Base-by-base conservation (phyloP, 257 asterid genomes). In the Fraxinus excelsior region DNA sequence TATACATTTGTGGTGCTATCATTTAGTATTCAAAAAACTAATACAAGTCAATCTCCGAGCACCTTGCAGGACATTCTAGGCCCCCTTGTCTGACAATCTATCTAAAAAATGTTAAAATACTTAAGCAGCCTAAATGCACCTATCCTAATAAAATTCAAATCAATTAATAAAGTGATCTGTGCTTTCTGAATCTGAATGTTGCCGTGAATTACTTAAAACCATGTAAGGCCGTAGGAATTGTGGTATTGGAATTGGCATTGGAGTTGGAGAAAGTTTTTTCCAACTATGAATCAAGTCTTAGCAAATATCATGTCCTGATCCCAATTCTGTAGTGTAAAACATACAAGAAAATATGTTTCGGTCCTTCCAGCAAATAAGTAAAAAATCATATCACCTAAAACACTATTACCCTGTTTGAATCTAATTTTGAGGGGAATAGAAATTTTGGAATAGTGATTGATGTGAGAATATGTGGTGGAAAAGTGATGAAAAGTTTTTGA, bases 1-100 rank as follows among this genome's bases (percentile, higher is more conserved):
- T 28, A 14, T 73, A 35, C 14, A 73, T 58, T 60, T 49, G 67
- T 42, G 73, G 49, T 44, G 73, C 53, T 44, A 28, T 26, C 44
- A 29, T 18, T 67, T 19, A 53, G 32, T 46, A 51, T 14, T 51
- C 14, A 46, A 42, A 29, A 64, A 40, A 21, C 46, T 31, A 40
- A 40, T 56, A 40, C 40, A 70, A n/a, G 7, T 60, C 70, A 71
- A 31, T 9, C 69, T 25, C 68, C 7, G 68, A 37, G 64, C 44
- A 35, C 25, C 32, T 73, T 28, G 68, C 42, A 46, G 35, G 70
- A 73, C 14, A 66, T 34, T 16, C 21, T 18, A 6, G 70, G 64
- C 66, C 26, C 26, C 25, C 23, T 68, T 18, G 53, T 42, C 66
- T 44, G 67, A 64, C 35, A 65, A n/a, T 12, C 25, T 21, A 65